Evolutionary conservation across 495 filamentous ascomycete genomes (phyloP), one percentile per base, ranked within the genome.

Genomic region (Amphirosellinia nigrospora): DNA sequence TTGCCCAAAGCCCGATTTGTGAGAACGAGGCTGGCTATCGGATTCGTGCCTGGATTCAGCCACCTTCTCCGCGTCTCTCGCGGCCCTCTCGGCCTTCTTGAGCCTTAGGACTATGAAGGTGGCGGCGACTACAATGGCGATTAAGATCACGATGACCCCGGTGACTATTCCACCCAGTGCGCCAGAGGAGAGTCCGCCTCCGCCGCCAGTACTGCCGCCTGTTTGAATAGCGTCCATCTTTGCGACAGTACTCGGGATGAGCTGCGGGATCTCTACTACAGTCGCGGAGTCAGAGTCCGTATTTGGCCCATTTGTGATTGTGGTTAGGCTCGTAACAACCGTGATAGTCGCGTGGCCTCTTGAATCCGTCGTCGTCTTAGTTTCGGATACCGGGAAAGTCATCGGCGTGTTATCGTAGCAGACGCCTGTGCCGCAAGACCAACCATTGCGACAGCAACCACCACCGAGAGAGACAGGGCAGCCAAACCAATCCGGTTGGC

Each of bases 91-190:
- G 15, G 74, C 71, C 21, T 58, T 75, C 52, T 80, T 81, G 6
- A 86, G 77, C 1, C 79, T 79, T 9, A 78, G 74, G 59, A 84
- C 72, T 60, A 85, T 76, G 28, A 86, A 55, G 66, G 66, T 77
- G 0, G 82, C 76, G 19, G 79, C 78, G 15, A 66, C 65, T 23
- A 85, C 16, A 16, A 85, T 77, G 43, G 79, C 69, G 10, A 82
- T n/a, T 0, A 85, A 66, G 0, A 85, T 45, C 9, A 72, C 75
- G n/a, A 83, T 72, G 6, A 75, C 81, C 13, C 81, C 83, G 45
- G 76, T 79, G n/a, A 84, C 74, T 63, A 86, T 85, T 8, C 83
- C 83, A 2, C 80, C 83, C 0, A 86, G 65, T 11, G 80, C 77
- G 0, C 72, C 72, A 1, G 61, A 58, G 15, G 77, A 79, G 41